phyloP scores from a whole-genome alignment of 306 rosid species.

The Castanopsis chinensis region DNA sequence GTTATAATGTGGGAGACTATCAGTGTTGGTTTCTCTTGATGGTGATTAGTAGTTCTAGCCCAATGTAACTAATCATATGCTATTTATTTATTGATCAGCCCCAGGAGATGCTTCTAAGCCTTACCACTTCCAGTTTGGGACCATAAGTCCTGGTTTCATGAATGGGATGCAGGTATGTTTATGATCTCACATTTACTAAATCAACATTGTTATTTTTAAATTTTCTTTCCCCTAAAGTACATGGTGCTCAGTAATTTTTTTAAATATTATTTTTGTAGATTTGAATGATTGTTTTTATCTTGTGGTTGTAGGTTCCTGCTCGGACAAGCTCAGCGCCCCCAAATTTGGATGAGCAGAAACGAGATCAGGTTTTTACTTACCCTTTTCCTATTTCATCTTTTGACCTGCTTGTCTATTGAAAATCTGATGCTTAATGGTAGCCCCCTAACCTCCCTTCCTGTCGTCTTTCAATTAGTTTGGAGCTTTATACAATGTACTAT shows the following conservation, averaged over 20 bases:
- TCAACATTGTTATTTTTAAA: neutral
- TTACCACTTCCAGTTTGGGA: conserved; percentile 80
- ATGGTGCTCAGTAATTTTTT: neutral
- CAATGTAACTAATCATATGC: conserved; percentile 22
- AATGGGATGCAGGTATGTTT: conserved; percentile 70
- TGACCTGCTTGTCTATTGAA: conserved; percentile 8
- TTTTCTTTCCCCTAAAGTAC: neutral
- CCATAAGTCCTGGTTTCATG: conserved; percentile 69
- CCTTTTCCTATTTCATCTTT: neutral
- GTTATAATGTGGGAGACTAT: neutral
- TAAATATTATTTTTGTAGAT: neutral
- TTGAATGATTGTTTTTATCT: conserved; percentile 23
- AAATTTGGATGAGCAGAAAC: conserved; percentile 90
- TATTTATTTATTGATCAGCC: conserved; percentile 29
- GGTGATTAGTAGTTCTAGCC: conserved; percentile 10
- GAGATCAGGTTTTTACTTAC: conserved; percentile 57
- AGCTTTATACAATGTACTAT: neutral
- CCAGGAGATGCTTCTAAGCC: conserved; percentile 70
- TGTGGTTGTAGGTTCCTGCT: conserved; percentile 72
- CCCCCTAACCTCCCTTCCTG: neutral
- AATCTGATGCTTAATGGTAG: conserved; percentile 1
- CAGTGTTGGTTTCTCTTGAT: neutral
- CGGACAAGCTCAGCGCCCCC: conserved; percentile 99
- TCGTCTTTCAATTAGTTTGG: neutral
- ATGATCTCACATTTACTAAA: conserved; percentile 7